phyloP scores from a whole-genome alignment of 176 grass and related monocot genomes.

The Aegilops speltoides region DNA sequence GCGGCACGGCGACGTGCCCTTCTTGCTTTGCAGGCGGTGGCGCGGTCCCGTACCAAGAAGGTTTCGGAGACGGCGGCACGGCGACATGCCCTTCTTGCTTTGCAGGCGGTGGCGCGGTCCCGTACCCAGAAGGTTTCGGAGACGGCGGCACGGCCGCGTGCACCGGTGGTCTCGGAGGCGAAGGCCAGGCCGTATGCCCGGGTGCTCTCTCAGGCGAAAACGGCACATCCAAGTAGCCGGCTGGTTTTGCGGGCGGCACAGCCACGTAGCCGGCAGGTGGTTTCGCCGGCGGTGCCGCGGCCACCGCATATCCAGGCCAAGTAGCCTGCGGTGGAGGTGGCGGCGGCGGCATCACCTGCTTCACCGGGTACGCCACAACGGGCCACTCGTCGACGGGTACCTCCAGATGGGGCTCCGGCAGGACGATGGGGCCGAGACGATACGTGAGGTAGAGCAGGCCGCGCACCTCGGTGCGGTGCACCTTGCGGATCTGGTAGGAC shows the following conservation, averaged over 20 bases:
- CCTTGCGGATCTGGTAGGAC: slow-evolving; percentile 60
- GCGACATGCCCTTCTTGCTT: too few relatives aligned
- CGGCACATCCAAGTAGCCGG: background rate
- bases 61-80: too few relatives aligned
- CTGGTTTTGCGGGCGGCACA: background rate
- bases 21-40: too few relatives aligned
- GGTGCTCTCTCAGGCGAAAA: background rate
- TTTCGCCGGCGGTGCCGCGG: background rate
- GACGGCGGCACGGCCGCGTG: too few relatives aligned
- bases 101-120: too few relatives aligned
- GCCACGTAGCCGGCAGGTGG: background rate
- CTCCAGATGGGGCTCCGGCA: background rate
- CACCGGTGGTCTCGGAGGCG: background rate
- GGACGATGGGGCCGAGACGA: slow-evolving; percentile 43
- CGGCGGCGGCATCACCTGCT: background rate
- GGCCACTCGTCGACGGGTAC: background rate
- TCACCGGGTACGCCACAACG: slow-evolving; percentile 33
- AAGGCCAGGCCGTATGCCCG: background rate
- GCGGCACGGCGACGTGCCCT: too few relatives aligned
- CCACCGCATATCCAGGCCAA: background rate
- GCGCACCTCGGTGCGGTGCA: slow-evolving; percentile 39
- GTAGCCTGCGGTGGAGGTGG: background rate
- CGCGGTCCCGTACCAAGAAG: too few relatives aligned
- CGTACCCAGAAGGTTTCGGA: too few relatives aligned
- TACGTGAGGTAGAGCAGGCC: slow-evolving; percentile 65